Evolutionary conservation across 164 flowering plant genomes (phyloP).

Genomic region (Chimonanthus salicifolius): DNA sequence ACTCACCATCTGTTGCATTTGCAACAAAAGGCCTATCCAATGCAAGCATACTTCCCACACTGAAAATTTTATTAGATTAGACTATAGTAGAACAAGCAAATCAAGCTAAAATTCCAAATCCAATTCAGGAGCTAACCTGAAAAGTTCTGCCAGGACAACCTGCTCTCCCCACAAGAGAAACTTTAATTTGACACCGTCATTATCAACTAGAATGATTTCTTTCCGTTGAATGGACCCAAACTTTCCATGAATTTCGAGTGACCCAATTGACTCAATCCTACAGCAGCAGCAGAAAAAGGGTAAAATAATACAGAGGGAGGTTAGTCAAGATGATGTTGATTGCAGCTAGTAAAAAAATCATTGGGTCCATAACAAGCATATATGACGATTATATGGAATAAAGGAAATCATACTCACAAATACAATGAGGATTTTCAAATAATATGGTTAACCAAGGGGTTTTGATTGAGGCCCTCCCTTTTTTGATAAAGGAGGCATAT

Average conservation of each 20-base stretch:
- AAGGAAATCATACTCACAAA: no score
- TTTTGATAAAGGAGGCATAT: no score
- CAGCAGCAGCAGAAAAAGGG: slow-evolving; percentile 1
- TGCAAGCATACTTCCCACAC: slow-evolving; percentile 90
- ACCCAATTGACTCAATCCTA: slow-evolving; percentile 75
- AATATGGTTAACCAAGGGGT: no score
- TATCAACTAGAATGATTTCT: slow-evolving; percentile 70
- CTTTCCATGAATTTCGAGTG: slow-evolving; percentile 48
- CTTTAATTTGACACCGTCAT: slow-evolving; percentile 56
- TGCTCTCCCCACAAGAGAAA: slow-evolving; percentile 92
- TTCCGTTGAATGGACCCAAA: slow-evolving; percentile 42
- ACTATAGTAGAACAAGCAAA: slow-evolving; percentile 8
- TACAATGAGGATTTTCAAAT: no score
- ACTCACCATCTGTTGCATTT: slow-evolving; percentile 37
- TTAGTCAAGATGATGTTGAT: background rate
- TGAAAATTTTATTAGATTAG: slow-evolving; percentile 20
- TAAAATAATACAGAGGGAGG: background rate
- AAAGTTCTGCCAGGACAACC: slow-evolving; percentile 69
- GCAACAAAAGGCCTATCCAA: slow-evolving; percentile 81
- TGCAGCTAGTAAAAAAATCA: no score
- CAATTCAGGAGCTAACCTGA: slow-evolving; percentile 42
- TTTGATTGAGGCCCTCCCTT: no score
- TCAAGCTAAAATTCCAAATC: background rate
- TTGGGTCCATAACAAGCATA: no score
- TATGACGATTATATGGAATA: no score